Percentiles rank a stretch among this genome's conserved stretches.
phyloP scores from a whole-genome alignment of 2,329 filamentous ascomycete species.

The Epichloe coenophiala region DNA sequence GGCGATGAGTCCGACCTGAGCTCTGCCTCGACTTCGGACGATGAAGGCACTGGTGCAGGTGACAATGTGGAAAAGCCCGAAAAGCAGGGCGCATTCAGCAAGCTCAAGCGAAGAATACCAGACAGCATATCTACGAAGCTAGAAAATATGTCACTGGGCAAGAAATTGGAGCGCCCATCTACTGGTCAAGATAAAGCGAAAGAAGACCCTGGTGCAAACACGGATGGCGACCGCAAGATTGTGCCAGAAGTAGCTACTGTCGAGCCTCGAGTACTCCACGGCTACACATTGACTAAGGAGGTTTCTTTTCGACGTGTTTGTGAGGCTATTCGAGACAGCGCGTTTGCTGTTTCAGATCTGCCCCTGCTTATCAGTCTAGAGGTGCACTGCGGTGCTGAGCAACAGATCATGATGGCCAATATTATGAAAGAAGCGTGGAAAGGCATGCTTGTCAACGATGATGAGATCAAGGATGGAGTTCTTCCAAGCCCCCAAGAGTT shows the following conservation, averaged over 20 bases:
- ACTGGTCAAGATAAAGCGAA: slow-evolving; percentile 3
- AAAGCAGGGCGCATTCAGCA: slow-evolving; percentile 48
- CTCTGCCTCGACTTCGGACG: slow-evolving; percentile 35
- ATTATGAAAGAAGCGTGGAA: slow-evolving; percentile 82
- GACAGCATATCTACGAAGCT: slow-evolving; percentile 30
- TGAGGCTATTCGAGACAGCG: slow-evolving; percentile 62
- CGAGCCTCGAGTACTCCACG: slow-evolving; percentile 73
- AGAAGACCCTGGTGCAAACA: not conserved
- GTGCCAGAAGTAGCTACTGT: slow-evolving; percentile 19
- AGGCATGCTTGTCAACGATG: slow-evolving; percentile 51
- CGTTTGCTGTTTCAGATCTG: slow-evolving; percentile 60
- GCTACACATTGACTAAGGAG: slow-evolving; percentile 81
- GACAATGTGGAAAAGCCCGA: slow-evolving; percentile 31
- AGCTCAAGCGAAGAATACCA: slow-evolving; percentile 45
- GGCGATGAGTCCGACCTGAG: slow-evolving; percentile 61
- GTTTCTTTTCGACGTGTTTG: slow-evolving; percentile 81
- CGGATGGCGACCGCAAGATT: slow-evolving; percentile 7
- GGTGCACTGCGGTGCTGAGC: slow-evolving; percentile 67
- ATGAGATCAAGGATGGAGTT: slow-evolving; percentile 28
- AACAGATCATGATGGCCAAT: slow-evolving; percentile 82
- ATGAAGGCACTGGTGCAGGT: slow-evolving; percentile 30
- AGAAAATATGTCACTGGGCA: slow-evolving; percentile 33
- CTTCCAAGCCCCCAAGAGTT: slow-evolving; percentile 60
- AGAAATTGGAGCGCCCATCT: slow-evolving; percentile 24
- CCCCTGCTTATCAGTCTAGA: slow-evolving; percentile 92